Conservation (phyloP, 1,284 basidiomycete species). For the Naganishia albida region DNA sequence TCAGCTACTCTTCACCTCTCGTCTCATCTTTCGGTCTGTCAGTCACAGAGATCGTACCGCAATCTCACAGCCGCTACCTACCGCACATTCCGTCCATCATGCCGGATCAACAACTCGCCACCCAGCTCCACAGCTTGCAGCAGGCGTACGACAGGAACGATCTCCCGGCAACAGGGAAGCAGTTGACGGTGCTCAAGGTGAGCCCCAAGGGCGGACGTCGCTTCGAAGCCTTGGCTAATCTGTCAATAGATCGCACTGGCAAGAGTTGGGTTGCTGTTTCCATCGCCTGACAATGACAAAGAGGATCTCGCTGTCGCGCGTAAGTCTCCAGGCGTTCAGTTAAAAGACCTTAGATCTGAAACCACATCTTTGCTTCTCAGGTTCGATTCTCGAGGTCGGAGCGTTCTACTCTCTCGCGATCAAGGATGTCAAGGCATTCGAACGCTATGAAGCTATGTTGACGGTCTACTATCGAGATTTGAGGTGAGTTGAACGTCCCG, state of each 20-base stretch:
- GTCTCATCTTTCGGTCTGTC: too few species aligned
- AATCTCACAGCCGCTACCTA: not conserved
- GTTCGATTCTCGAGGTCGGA: conserved; percentile 93
- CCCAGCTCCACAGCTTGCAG: conserved; percentile 1
- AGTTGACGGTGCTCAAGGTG: conserved; percentile 49
- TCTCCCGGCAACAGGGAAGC: conserved; percentile 32
- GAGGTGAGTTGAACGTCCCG: conserved; percentile 55
- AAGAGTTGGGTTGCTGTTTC: conserved; percentile 52
- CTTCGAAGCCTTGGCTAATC: not conserved
- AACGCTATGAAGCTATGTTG: conserved; percentile 90
- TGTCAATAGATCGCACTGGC: conserved; percentile 49
- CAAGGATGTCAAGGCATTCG: conserved; percentile 86
- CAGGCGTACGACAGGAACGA: conserved; percentile 31
- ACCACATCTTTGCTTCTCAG: conserved; percentile 52
- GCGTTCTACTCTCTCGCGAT: conserved; percentile 88
- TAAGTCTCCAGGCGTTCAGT: conserved; percentile 36
- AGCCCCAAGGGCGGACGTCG: conserved; percentile 29
- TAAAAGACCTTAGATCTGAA: not conserved
- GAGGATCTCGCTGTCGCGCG: conserved; percentile 52
- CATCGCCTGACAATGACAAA: conserved; percentile 45
- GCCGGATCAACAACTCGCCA: conserved; percentile 21
- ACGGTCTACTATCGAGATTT: conserved; percentile 91
- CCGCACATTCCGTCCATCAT: not conserved
- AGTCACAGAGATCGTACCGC: not conserved
- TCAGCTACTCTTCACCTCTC: too few species aligned